A percentile compares a stretch with the other conserved stretches of the same genome.
phyloP scores from a whole-genome alignment of 371 early-diverging fungal genomes.

The Syncephalastrum sp. region DNA sequence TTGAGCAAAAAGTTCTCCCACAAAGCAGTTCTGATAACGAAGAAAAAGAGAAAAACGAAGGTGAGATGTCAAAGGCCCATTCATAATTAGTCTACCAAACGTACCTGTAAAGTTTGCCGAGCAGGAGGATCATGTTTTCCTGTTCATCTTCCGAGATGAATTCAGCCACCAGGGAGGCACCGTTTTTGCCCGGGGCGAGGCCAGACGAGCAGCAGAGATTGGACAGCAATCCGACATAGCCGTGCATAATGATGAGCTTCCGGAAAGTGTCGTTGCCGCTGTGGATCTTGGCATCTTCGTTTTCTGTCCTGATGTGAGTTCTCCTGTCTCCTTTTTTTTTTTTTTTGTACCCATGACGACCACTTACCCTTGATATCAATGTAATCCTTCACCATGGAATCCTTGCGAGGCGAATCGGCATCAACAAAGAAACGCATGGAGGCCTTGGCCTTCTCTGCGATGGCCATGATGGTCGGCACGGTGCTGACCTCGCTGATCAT shows the following conservation, averaged over 20 bases:
- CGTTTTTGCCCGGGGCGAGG: conserved; percentile 66
- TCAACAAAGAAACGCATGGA: conserved; percentile 42
- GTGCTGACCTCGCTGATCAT: conserved; percentile 69
- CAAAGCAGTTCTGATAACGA: conserved; percentile 49
- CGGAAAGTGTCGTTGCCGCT: conserved; percentile 58
- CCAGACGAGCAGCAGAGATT: conserved; percentile 73
- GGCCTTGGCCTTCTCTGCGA: conserved; percentile 53
- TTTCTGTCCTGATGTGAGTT: conserved; percentile 16
- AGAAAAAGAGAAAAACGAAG: conserved; percentile 1
- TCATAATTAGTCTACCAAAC: neutral
- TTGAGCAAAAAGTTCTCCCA: conserved; percentile 70
- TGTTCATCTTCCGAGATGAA: conserved; percentile 54
- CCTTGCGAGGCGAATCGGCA: conserved; percentile 23
- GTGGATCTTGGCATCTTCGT: conserved; percentile 44
- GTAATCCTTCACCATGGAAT: conserved; percentile 41
- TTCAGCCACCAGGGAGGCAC: conserved; percentile 59
- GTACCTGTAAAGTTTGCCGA: conserved; percentile 72
- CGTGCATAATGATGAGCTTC: conserved; percentile 61
- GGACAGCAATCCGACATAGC: conserved; percentile 65
- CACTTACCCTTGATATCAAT: conserved; percentile 48
- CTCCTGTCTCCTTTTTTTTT: neutral
- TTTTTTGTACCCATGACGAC: neutral
- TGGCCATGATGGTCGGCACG: conserved; percentile 42
- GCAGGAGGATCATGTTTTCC: conserved; percentile 47
- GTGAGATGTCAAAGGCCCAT: neutral